Evolutionary conservation across 768 basidiomycete species (phyloP).

Genomic region (Scleroderma citrinum): DNA sequence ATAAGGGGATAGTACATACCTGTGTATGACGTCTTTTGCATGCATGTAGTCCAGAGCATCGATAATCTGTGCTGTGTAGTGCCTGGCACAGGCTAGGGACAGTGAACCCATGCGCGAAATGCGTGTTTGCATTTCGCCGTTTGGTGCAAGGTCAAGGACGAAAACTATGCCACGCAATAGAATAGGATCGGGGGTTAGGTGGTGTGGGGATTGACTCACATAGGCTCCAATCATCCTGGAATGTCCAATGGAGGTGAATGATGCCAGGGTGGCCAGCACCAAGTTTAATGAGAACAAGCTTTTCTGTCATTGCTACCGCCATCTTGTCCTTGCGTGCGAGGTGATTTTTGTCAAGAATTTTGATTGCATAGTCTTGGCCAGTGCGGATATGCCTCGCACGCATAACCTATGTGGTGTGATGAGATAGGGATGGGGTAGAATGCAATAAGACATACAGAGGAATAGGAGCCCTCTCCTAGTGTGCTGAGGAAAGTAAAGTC

Average conservation of each 20-base stretch:
- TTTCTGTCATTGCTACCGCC: constrained; percentile 73
- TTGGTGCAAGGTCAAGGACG: constrained; percentile 67
- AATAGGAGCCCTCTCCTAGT: constrained; percentile 82
- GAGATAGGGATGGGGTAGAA: constrained; percentile 6
- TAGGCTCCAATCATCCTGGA: constrained; percentile 78
- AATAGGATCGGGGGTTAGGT: not conserved
- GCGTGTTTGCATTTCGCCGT: constrained; percentile 72
- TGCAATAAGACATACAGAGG: constrained; percentile 48
- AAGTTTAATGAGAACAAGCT: constrained; percentile 65
- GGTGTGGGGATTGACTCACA: constrained; percentile 46
- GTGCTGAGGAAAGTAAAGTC: constrained; percentile 71
- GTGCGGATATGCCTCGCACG: constrained; percentile 48
- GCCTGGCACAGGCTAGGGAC: constrained; percentile 65
- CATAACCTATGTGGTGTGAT: constrained; percentile 43
- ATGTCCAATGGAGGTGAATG: constrained; percentile 74
- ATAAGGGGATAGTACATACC: constrained; percentile 33
- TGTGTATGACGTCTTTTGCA: constrained; percentile 81
- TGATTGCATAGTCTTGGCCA: constrained; percentile 66
- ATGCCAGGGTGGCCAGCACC: constrained; percentile 73
- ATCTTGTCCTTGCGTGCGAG: constrained; percentile 74
- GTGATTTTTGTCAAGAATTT: constrained; percentile 80
- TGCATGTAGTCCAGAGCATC: constrained; percentile 92
- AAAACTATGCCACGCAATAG: constrained; percentile 48
- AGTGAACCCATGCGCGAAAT: constrained; percentile 82
- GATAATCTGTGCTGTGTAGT: constrained; percentile 86